phyloP scores from a whole-genome alignment of 768 basidiomycete genomes.

The Leccinum boreale region DNA sequence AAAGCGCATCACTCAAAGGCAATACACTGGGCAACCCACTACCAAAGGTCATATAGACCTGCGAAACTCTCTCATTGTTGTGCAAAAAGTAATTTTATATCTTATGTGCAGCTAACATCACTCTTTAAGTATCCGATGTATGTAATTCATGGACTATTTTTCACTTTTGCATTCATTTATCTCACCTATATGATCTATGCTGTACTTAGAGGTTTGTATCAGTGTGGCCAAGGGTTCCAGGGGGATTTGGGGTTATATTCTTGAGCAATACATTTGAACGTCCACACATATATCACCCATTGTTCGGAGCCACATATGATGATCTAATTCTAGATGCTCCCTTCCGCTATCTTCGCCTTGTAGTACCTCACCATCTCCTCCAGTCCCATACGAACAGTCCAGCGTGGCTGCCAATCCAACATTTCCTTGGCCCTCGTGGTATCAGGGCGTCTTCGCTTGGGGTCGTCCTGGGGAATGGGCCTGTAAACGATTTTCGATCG shows the following conservation, averaged over 20 bases:
- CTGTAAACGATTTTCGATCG: conserved; percentile 71
- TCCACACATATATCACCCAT: not conserved
- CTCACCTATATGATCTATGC: not conserved
- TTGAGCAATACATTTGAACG: not conserved
- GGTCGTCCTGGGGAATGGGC: conserved; percentile 89
- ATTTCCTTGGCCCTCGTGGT: conserved; percentile 83
- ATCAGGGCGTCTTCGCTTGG: conserved; percentile 91
- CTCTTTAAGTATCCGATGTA: conserved; percentile 8
- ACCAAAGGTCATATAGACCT: conserved; percentile 11
- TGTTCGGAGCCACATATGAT: not conserved
- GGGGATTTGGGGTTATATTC: not conserved
- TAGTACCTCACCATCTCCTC: conserved; percentile 96
- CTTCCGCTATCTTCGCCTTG: conserved; percentile 85
- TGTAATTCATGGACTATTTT: conserved; percentile 6
- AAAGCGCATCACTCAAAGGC: conserved; percentile 16
- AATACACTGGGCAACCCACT: conserved; percentile 8
- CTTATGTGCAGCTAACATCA: conserved; percentile 7
- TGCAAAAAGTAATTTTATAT: conserved; percentile 18
- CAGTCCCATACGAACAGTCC: conserved; percentile 89
- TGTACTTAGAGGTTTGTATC: conserved; percentile 20
- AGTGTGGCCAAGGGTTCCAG: conserved; percentile 1
- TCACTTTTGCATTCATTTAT: conserved; percentile 12
- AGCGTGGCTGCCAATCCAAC: conserved; percentile 88
- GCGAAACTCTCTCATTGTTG: not conserved
- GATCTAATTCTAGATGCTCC: conserved; percentile 51